phyloP scores from a whole-genome alignment of 495 filamentous ascomycete species.

The Neurospora sp. region DNA sequence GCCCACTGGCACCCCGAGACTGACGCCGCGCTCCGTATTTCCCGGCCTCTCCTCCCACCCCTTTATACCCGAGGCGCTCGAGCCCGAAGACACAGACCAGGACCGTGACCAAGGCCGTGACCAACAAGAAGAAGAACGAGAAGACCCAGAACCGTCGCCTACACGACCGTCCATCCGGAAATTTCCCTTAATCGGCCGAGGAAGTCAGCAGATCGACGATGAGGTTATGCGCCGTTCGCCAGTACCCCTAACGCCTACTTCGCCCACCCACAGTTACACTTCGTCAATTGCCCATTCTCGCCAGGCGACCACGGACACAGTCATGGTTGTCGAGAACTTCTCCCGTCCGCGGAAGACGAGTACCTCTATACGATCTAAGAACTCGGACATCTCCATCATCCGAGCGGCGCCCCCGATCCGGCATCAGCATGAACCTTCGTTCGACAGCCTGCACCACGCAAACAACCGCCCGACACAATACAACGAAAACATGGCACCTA shows the following conservation, averaged over 20 bases:
- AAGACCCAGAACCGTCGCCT: neutral
- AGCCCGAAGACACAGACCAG: constrained; percentile 2
- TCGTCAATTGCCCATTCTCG: neutral
- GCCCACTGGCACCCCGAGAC: constrained; percentile 6
- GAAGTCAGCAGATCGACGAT: constrained; percentile 15
- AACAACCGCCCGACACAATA: constrained; percentile 10
- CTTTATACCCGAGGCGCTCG: constrained; percentile 18
- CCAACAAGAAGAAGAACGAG: neutral
- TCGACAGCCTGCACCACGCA: constrained; percentile 18
- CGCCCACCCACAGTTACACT: neutral
- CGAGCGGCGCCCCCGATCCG: constrained; percentile 16
- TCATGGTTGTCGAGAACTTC: constrained; percentile 38
- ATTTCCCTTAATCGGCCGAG: constrained; percentile 15
- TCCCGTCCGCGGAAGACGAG: constrained; percentile 42
- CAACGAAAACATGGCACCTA: constrained; percentile 6
- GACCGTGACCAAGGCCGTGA: neutral
- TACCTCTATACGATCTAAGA: constrained; percentile 23
- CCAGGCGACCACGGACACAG: constrained; percentile 10
- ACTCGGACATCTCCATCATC: constrained; percentile 23
- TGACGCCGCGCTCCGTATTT: constrained; percentile 16
- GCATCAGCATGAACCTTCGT: constrained; percentile 19
- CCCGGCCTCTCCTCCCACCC: constrained; percentile 26
- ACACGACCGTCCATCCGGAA: constrained; percentile 1
- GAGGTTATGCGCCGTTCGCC: constrained; percentile 5
- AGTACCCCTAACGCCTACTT: constrained; percentile 10